These are phyloP conservation scores for Penicillium sp. DNA, from an alignment of 2,329 filamentous ascomycete species.

Conservation along the genomic window DNA sequence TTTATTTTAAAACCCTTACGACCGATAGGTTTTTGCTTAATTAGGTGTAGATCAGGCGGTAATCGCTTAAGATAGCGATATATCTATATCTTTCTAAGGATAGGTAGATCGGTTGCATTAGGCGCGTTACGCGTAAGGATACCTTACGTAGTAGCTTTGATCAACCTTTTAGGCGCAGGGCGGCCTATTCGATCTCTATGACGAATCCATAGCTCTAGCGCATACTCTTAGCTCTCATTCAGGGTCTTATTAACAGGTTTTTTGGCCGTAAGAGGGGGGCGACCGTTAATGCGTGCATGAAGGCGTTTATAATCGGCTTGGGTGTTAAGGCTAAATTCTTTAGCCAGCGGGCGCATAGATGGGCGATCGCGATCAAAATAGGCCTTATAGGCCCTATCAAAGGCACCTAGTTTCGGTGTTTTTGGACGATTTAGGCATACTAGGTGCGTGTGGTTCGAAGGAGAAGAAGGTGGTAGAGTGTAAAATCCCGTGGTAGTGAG, in stretches of 20 bases:
- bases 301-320: too few species aligned
- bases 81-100: background rate
- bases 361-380: too few species aligned
- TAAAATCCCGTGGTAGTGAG: too few species aligned
- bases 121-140: background rate
- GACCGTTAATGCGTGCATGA: too few species aligned
- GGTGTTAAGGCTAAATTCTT: too few species aligned
- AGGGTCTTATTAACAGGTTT: background rate
- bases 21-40: background rate
- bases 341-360: too few species aligned
- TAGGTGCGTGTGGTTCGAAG: too few species aligned
- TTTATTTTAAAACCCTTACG: background rate
- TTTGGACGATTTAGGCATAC: too few species aligned
- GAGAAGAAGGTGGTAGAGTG: too few species aligned
- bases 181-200: background rate
- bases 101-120: background rate
- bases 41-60: background rate
- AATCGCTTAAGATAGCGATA: background rate
- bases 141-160: background rate
- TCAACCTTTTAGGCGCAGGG: background rate
- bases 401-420: too few species aligned
- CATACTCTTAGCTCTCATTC: background rate
- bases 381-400: too few species aligned
- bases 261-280: background rate
- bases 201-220: background rate